phyloP scores from a whole-genome alignment of 202 grass and related monocot genomes.

The Carex arenaria region DNA sequence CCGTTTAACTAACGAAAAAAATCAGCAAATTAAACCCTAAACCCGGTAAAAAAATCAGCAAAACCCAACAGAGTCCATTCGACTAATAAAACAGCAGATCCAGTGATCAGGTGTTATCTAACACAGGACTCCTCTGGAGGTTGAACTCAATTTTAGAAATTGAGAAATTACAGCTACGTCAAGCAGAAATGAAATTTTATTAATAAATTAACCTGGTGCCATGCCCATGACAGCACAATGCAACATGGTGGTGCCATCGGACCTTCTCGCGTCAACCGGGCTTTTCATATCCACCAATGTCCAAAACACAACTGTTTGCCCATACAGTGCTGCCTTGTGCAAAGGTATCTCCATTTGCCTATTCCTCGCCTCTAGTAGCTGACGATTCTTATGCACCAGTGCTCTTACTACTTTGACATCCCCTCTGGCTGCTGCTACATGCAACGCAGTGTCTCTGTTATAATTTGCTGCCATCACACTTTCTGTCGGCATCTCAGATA shows the following conservation, averaged over 20 bases:
- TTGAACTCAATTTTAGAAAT: background rate
- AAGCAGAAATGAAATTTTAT: background rate
- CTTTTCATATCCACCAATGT: background rate
- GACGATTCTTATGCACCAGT: background rate
- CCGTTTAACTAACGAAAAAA: too few species aligned
- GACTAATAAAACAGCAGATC: background rate
- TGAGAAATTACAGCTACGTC: background rate
- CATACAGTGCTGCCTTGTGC: background rate
- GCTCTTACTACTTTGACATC: background rate
- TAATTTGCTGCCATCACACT: background rate
- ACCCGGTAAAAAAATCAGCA: background rate
- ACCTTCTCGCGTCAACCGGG: background rate
- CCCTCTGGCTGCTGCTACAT: background rate
- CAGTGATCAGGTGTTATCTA: background rate
- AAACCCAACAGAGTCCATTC: background rate
- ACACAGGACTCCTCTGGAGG: background rate
- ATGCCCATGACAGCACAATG: slow-evolving; percentile 33
- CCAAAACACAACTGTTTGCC: background rate
- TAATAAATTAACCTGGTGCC: slow-evolving; percentile 6
- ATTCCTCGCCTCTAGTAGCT: too few species aligned
- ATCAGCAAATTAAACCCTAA: too few species aligned
- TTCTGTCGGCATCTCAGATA: background rate
- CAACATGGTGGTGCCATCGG: slow-evolving; percentile 15
- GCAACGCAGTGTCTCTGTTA: background rate
- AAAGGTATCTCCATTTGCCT: too few species aligned